Base-by-base conservation (phyloP, 1,284 basidiomycete genomes). In the Waitea zeae region DNA sequence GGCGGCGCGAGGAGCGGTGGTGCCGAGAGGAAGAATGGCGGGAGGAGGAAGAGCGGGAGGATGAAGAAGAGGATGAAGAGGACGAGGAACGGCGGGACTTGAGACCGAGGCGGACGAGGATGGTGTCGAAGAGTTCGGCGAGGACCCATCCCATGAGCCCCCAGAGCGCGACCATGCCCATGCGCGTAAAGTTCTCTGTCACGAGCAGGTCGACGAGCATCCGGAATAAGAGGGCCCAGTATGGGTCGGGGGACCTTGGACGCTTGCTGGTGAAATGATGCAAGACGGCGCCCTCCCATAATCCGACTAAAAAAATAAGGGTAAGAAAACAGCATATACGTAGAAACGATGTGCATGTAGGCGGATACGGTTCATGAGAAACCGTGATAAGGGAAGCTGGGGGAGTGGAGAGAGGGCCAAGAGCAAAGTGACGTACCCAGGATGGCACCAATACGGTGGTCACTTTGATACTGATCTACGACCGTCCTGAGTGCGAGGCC, bases 401-500 rank as follows among this genome's bases (percentile, higher is more conserved):
- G n/a, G n/a, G n/a, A n/a, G n/a, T n/a, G n/a, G n/a, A n/a, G n/a
- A n/a, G n/a, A n/a, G n/a, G n/a, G n/a, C n/a, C n/a, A n/a, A n/a
- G n/a, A n/a, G n/a, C n/a, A n/a, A n/a, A n/a, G n/a, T n/a, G n/a
- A n/a, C n/a, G n/a, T n/a, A n/a, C n/a, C n/a, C n/a, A 26, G 22
- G 7, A n/a, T 26, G 22, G 7, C 22, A 7, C 7, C 22, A n/a
- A 26, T n/a, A 7, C n/a, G 7, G 22, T 26, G 7, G 22, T 26
- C 22, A n/a, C n/a, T n/a, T 7, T 26, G 22, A n/a, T 26, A 26
- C 7, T 7, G 7, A n/a, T 56, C 52, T 39, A 57, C 46, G 33
- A 57, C 41, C 22, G 49, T 44, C 38, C 56, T 54, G 17, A 58
- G 45, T 14, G 47, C 50, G 37, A 58, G 53, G 34, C 56, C 56